A percentile compares a stretch with the other conserved stretches of the same genome.
phyloP scores from a whole-genome alignment of 305 asterid genomes.

The Striga hermonthica region DNA sequence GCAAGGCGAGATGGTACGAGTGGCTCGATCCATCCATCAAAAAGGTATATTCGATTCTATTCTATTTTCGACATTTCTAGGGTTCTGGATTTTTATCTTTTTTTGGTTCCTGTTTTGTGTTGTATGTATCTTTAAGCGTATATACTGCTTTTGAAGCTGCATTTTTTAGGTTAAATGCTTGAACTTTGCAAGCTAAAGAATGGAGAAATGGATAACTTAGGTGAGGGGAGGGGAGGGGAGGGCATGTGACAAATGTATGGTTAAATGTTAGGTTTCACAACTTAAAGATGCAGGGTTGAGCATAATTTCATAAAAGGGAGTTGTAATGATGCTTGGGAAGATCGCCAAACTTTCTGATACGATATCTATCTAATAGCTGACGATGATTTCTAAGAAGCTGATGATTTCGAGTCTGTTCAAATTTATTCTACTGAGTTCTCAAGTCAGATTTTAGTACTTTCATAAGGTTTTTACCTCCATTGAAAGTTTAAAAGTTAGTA shows the following conservation, averaged over 20 bases:
- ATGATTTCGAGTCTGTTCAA: too few relatives aligned
- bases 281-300: background rate
- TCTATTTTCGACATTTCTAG: background rate
- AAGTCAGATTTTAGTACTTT: too few relatives aligned
- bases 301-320: background rate
- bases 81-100: background rate
- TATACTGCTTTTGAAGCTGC: background rate
- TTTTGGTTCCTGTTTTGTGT: background rate
- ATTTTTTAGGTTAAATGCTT: background rate
- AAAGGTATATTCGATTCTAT: slow-evolving; percentile 43
- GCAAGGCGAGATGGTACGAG: slow-evolving; percentile 98
- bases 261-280: background rate
- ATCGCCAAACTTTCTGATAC: background rate
- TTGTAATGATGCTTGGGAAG: background rate
- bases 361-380: background rate
- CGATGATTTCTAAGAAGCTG: too few relatives aligned
- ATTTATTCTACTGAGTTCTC: too few relatives aligned
- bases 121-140: background rate
- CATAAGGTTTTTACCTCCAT: background rate
- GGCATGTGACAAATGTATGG: background rate
- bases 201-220: background rate
- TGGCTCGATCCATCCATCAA: slow-evolving; percentile 98
- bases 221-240: background rate
- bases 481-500: background rate
- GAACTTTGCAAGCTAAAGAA: background rate